Evolutionary conservation across 257 asterid genomes (phyloP).

Genomic region (Solanum clarkiae): DNA sequence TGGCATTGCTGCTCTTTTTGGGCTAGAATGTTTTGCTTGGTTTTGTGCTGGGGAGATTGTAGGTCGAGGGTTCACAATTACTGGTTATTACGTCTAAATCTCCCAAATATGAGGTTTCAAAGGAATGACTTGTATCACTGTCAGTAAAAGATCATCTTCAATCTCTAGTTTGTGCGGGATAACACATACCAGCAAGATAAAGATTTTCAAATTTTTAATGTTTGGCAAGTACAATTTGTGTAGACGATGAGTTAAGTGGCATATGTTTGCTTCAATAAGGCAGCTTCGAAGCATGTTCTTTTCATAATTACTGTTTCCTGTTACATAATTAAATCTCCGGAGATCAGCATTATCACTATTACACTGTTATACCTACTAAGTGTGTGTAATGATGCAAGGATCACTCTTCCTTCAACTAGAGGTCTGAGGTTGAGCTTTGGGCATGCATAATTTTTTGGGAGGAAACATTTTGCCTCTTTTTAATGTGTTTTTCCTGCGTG

Average conservation of each 20-base stretch:
- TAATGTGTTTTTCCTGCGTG: not conserved
- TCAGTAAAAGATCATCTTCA: not conserved
- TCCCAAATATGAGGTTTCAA: not conserved
- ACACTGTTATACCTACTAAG: not conserved
- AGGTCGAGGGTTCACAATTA: conserved; percentile 15
- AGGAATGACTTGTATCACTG: not conserved
- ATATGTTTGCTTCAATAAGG: not conserved
- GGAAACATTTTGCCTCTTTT: not conserved
- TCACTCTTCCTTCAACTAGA: not conserved
- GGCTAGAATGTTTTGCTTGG: conserved; percentile 19
- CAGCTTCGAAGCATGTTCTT: not conserved
- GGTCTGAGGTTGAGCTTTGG: not conserved
- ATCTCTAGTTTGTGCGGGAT: not conserved
- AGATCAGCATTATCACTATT: not conserved
- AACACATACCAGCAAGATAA: not conserved
- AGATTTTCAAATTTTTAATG: not conserved
- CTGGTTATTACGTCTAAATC: conserved; percentile 9
- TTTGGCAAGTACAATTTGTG: not conserved
- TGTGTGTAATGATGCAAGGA: not conserved
- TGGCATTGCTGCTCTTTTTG: conserved; percentile 22
- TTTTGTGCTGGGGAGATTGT: conserved; percentile 18
- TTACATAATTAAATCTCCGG: not conserved
- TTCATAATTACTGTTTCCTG: not conserved
- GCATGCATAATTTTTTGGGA: not conserved
- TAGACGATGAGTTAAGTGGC: not conserved